Percentiles rank a stretch among this genome's conserved stretches.
Evolutionary conservation across 345 rosid species (phyloP).

Genomic region (Heritiera fomes): DNA sequence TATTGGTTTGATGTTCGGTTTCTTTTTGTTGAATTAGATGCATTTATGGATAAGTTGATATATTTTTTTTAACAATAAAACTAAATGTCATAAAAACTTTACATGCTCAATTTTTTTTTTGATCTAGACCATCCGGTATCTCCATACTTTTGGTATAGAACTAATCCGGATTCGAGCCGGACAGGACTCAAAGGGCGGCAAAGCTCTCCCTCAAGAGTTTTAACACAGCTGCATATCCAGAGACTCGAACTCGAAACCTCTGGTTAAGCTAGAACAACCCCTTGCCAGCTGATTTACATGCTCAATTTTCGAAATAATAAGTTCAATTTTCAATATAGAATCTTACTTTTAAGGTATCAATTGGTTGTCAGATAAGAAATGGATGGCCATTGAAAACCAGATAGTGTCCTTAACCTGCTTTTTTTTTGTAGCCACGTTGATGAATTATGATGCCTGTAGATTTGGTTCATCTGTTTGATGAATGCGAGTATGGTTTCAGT

Average conservation of each 20-base stretch:
- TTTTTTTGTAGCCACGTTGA: not conserved
- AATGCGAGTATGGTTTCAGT: not conserved
- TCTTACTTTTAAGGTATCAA: not conserved
- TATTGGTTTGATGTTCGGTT: not conserved
- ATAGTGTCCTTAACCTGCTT: not conserved
- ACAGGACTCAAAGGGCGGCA: too few species aligned
- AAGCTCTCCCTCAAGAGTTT: too few species aligned
- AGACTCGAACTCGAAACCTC: too few species aligned
- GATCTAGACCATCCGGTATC: too few species aligned
- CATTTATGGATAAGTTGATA: not conserved
- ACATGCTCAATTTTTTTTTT: not conserved
- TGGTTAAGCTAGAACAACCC: too few species aligned
- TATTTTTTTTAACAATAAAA: not conserved
- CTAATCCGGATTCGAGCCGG: too few species aligned
- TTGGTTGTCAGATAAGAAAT: not conserved
- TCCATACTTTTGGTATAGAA: too few species aligned
- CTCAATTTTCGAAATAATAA: not conserved
- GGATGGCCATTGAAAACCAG: not conserved
- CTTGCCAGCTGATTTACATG: too few species aligned
- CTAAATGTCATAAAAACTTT: not conserved
- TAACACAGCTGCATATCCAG: too few species aligned
- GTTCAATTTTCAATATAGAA: not conserved
- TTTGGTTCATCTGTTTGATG: not conserved
- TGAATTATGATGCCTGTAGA: not conserved
- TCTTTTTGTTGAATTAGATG: not conserved